Evolutionary conservation across 2,329 filamentous ascomycete species (phyloP), one percentile per base, ranked within the genome.

Genomic region (Hymenoscyphus fraxineus): DNA sequence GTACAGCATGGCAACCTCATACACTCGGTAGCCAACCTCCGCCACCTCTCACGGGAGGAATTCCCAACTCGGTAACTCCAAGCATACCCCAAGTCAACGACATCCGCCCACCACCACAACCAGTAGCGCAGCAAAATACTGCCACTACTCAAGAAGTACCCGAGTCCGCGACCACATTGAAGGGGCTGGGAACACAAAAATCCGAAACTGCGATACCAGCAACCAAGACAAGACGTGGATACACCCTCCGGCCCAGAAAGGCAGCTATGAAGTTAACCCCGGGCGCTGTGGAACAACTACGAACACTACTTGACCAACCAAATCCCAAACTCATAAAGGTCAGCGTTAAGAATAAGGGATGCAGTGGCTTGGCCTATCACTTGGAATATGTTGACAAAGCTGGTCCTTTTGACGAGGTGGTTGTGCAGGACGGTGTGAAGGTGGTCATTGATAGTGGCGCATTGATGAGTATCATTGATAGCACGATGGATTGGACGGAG

Each of bases 401-500:
- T 0, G 92, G 88, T 3, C 82, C 85, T 44, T 94, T 98, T 73
- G 95, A 99, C 73, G 95, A 99, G 78, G 83, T 88, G 60, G 92
- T 99, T 1, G 93, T 96, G 75, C 95, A 99, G 76, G 95, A 98
- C 73, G 95, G 94, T 0, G 94, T 99, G 64, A 94, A 91, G 78
- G 94, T 99, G 40, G 77, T 98, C 76, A 95, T 99, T 64, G 95
- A 99, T 77, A 96, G 92, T 82, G 98, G 97, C 81, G 95, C 95
- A 54, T 80, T 99, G 59, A 93, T 99, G 76, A 98, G 94, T 78
- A 98, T 99, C 62, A 97, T 99, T 72, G 95, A 95, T 5, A 97
- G 91, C 75, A 94, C 98, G 80, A 99, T 99, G 95, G 95, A 99
- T 75, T 99, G 94, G 93, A 84, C 94, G 12, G 93, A 98, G 79